Evolutionary conservation across 257 asterid genomes (phyloP), one percentile per base, ranked within the genome.

Genomic region (Salvia rosmarinus): DNA sequence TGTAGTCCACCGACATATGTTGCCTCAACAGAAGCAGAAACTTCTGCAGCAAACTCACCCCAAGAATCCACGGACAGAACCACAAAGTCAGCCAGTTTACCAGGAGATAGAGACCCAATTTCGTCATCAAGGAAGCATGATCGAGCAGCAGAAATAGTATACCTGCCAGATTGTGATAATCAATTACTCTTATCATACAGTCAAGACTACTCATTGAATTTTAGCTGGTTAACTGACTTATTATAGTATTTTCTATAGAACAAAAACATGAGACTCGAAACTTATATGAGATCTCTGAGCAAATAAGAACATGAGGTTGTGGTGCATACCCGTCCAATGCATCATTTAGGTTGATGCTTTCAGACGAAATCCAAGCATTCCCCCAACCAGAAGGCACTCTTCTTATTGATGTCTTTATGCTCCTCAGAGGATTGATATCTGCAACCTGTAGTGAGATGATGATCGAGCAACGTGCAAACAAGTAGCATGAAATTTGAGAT

Each of bases 1-100:
- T 66, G 77, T 46, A 77, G 19, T 57, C 96, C 99, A 64, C 91
- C 90, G 23, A 94, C 96, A 73, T 85, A 91, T 16, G 97, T 94
- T 70, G 96, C 91, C 80, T 84, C 90, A 46, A 91, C 89, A 16
- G 82, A 59, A 56, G 77, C 88, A 70, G 81, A 80, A 73, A 69
- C 95, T 62, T 76, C 86, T 16, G 66, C 68, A 43, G 84, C 78
- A 39, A 90, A 84, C 65, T 77, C 74, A 34, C 88, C 87, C 99
- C 96, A 91, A 6, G 99, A 88, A 79, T 84, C 82, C 43, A 76
- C 73, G 0, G 96, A 86, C 58, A 91, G 77, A 47, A 94, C 86
- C 60, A 88, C 95, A 70, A 94, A 94, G 81, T 94, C 99, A 2
- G 96, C 99, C 85, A 86, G 83, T 76, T 89, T 94, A 65, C 99